phyloP scores from a whole-genome alignment of 345 rosid species.

The Eucalyptus tenuipes region DNA sequence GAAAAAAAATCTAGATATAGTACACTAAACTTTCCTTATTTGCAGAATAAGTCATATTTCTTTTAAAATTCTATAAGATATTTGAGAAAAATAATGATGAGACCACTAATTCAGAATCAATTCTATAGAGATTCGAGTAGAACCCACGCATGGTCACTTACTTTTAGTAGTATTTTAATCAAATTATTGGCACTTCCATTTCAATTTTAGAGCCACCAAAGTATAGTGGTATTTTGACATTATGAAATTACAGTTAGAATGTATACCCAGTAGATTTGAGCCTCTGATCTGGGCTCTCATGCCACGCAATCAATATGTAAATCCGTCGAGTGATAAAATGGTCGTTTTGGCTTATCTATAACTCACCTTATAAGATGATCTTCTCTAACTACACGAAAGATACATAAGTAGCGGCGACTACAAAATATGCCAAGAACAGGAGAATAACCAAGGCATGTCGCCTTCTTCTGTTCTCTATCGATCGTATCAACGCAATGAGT shows the following conservation, averaged over 20 bases:
- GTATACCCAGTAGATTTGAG: neutral
- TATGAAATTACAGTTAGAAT: neutral
- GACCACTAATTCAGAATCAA: neutral
- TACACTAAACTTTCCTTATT: neutral
- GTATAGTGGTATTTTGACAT: neutral
- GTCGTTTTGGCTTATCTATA: neutral
- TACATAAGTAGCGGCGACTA: neutral
- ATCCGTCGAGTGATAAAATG: neutral
- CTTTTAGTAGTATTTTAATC: neutral
- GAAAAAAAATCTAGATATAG: neutral
- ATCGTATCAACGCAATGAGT: neutral
- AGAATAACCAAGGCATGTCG: neutral
- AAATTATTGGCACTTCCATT: neutral
- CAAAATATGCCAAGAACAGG: neutral
- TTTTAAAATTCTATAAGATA: neutral
- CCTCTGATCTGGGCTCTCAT: neutral
- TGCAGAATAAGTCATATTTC: neutral
- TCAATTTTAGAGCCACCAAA: neutral
- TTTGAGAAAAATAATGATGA: neutral
- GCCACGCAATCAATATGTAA: neutral
- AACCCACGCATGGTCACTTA: neutral
- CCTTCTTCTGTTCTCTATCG: neutral
- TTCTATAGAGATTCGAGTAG: neutral
- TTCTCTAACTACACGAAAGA: neutral
- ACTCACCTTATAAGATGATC: neutral